Conservation (phyloP, 257 asterid genomes). For the Salvia splendens region DNA sequence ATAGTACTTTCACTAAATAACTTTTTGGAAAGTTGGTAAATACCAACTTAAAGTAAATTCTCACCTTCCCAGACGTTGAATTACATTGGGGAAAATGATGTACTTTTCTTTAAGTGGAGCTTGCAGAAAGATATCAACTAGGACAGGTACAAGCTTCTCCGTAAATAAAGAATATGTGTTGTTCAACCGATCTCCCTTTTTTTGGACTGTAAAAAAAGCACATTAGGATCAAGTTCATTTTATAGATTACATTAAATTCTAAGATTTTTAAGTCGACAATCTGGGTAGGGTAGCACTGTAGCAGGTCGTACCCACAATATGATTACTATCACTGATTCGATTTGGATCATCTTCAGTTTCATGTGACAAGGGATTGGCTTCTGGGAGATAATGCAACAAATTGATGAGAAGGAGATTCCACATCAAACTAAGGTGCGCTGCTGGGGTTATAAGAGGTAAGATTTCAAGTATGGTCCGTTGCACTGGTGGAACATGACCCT, state of each 20-base stretch:
- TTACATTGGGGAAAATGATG: slow-evolving; percentile 56
- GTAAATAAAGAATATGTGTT: slow-evolving; percentile 58
- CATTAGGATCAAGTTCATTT: slow-evolving; percentile 39
- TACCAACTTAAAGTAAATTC: slow-evolving; percentile 27
- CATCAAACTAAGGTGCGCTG: slow-evolving; percentile 76
- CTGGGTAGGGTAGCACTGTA: not conserved
- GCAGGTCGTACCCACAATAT: slow-evolving; percentile 38
- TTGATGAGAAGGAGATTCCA: slow-evolving; percentile 71
- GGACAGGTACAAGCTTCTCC: slow-evolving; percentile 79
- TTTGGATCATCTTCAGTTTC: slow-evolving; percentile 45
- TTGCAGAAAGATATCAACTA: slow-evolving; percentile 74
- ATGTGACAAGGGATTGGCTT: slow-evolving; percentile 56
- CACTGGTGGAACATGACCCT: slow-evolving; percentile 88
- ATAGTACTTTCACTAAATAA: not conserved
- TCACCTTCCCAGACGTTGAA: slow-evolving; percentile 95
- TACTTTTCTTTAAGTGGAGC: slow-evolving; percentile 78
- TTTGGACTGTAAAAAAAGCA: slow-evolving; percentile 40
- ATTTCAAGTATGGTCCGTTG: slow-evolving; percentile 85
- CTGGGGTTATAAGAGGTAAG: slow-evolving; percentile 70
- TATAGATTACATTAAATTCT: slow-evolving; percentile 24
- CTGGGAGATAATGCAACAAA: slow-evolving; percentile 77
- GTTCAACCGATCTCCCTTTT: slow-evolving; percentile 47
- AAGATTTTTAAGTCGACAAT: slow-evolving; percentile 26
- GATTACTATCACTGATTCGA: slow-evolving; percentile 37
- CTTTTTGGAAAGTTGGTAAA: slow-evolving; percentile 11